Conservation (phyloP, 257 asterid genomes). For the Thymus mandschuricus region DNA sequence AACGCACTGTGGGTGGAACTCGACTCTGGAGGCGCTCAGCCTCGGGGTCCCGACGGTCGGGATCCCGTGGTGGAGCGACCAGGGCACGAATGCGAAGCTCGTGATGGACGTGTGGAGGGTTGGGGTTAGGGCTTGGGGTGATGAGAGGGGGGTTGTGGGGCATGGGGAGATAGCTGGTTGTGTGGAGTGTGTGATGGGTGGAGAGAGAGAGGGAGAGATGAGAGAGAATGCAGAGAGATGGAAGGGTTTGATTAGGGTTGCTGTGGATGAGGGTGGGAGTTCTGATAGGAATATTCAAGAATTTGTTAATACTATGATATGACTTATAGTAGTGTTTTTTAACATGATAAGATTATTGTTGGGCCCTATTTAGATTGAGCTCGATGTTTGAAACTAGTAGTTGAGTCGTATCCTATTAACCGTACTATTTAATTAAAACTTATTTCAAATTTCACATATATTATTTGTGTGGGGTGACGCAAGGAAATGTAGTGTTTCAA, state of each 20-base stretch:
- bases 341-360: no score
- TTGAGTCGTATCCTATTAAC: no score
- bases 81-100: slow-evolving; percentile 32
- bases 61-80: slow-evolving; percentile 40
- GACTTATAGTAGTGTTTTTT: no score
- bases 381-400: no score
- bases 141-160: slow-evolving; percentile 12
- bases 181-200: slow-evolving; percentile 26
- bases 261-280: slow-evolving; percentile 37
- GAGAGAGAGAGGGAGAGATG: slow-evolving; percentile 21
- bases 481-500: not conserved
- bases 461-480: no score
- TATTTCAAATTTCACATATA: no score
- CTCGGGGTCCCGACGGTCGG: slow-evolving; percentile 43
- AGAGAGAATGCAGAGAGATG: slow-evolving; percentile 31
- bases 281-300: slow-evolving; percentile 36
- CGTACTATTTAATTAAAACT: no score
- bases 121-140: slow-evolving; percentile 22
- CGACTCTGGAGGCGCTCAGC: slow-evolving; percentile 38
- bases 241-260: slow-evolving; percentile 28
- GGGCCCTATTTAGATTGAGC: no score
- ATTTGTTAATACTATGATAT: slow-evolving; percentile 23
- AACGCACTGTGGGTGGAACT: slow-evolving; percentile 47
- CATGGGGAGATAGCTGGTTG: slow-evolving; percentile 25
- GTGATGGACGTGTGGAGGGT: slow-evolving; percentile 39